Percentiles rank a stretch among this genome's conserved stretches.
Evolutionary conservation across 2,329 filamentous ascomycete species (phyloP).

Genomic region (Eutypa lata): DNA sequence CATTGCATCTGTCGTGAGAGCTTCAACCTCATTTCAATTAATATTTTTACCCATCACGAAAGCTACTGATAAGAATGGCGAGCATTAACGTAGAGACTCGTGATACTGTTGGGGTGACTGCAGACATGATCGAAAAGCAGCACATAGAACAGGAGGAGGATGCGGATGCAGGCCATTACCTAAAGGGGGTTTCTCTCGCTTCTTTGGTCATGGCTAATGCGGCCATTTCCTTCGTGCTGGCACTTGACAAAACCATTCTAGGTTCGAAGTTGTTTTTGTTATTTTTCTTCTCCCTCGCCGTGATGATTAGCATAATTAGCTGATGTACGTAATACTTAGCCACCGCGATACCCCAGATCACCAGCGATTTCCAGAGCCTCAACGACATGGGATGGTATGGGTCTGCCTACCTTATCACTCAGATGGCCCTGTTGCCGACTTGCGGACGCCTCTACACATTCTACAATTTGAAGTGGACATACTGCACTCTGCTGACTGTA

Average conservation of each 20-base stretch:
- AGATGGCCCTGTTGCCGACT: constrained; percentile 16
- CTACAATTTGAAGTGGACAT: constrained; percentile 27
- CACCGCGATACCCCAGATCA: constrained; percentile 15
- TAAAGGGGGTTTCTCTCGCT: neutral
- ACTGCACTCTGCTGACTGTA: constrained; percentile 23
- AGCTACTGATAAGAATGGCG: neutral
- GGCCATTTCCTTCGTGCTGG: constrained; percentile 1
- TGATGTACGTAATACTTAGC: neutral
- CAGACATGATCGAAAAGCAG: neutral
- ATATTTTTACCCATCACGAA: no score
- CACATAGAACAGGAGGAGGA: neutral
- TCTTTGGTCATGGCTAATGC: neutral
- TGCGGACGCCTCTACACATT: constrained; percentile 29
- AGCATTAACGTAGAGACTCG: neutral
- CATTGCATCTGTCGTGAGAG: no score
- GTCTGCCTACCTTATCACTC: constrained; percentile 24
- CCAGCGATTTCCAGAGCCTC: constrained; percentile 23
- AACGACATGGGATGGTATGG: constrained; percentile 27
- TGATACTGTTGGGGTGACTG: neutral
- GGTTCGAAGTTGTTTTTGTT: no score
- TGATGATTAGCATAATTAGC: neutral
- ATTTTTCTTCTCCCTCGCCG: neutral
- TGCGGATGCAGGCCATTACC: neutral
- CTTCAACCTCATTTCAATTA: neutral
- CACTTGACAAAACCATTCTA: constrained; percentile 5